These are phyloP conservation scores for Isatis tinctoria DNA, from an alignment of 345 rosid genomes.

Conservation along the genomic window DNA sequence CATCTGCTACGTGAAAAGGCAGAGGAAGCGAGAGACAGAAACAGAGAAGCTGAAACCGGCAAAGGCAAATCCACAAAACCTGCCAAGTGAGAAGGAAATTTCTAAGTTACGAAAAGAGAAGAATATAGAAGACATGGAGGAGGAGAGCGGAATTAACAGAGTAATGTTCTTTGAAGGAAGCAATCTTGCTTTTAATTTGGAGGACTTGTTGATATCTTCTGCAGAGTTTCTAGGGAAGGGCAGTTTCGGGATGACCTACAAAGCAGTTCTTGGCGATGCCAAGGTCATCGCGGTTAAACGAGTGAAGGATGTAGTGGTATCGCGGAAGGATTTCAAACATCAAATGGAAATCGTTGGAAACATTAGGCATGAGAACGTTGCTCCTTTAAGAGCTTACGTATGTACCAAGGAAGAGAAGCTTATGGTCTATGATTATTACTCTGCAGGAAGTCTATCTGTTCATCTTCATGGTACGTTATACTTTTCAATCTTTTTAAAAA, in stretches of 20 bases:
- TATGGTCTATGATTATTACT: conserved; percentile 70
- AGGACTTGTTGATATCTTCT: conserved; percentile 86
- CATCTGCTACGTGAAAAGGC: conserved; percentile 36
- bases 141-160: conserved; percentile 51
- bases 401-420: conserved; percentile 94
- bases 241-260: conserved; percentile 79
- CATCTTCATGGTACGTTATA: conserved; percentile 61
- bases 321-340: conserved; percentile 77
- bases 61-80: conserved; percentile 17
- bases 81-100: conserved; percentile 42
- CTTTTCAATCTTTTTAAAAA: not conserved
- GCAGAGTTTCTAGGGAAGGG: conserved; percentile 97
- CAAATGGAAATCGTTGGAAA: conserved; percentile 79
- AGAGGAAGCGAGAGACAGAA: conserved; percentile 22
- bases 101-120: conserved; percentile 38
- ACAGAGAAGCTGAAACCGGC: conserved; percentile 21
- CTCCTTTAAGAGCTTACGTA: conserved; percentile 74
- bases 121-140: conserved; percentile 48
- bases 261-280: conserved; percentile 73
- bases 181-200: conserved; percentile 75
- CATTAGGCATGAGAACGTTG: conserved; percentile 76
- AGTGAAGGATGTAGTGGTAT: conserved; percentile 64
- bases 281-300: conserved; percentile 80
- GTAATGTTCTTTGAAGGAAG: conserved; percentile 89
- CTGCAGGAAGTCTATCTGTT: conserved; percentile 58